Conservation (phyloP, 2,329 filamentous ascomycete species). For the Fusarium avenaceum region DNA sequence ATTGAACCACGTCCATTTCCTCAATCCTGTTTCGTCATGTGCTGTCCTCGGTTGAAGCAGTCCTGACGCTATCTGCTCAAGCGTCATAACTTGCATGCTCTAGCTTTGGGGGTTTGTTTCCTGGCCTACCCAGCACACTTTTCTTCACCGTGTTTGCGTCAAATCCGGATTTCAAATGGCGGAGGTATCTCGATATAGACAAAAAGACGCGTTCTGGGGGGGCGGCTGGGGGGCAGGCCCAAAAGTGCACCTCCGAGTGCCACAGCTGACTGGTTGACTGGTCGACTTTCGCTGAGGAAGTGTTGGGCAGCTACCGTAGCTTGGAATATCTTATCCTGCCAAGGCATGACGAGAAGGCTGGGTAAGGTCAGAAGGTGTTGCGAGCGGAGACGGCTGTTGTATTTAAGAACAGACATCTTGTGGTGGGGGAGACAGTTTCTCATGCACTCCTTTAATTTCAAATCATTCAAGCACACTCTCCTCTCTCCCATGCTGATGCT, state of each 20-base stretch:
- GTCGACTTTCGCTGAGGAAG: constrained; percentile 1
- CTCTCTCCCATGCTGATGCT: not conserved
- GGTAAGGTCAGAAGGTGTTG: constrained; percentile 3
- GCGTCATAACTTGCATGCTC: constrained; percentile 20
- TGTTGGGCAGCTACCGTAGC: constrained; percentile 15
- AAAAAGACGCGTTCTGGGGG: constrained; percentile 36
- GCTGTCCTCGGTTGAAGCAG: constrained; percentile 11
- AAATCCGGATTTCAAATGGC: not conserved
- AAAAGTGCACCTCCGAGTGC: constrained; percentile 18
- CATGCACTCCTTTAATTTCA: constrained; percentile 35
- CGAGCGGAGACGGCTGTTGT: constrained; percentile 17
- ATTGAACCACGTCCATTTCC: constrained; percentile 6
- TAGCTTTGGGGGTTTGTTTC: constrained; percentile 12
- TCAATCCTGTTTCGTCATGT: constrained; percentile 19
- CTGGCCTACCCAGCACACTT: not conserved
- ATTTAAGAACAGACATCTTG: constrained; percentile 37
- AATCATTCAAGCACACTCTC: constrained; percentile 24
- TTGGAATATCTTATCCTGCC: constrained; percentile 26
- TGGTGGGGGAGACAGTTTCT: constrained; percentile 24
- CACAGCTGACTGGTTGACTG: constrained; percentile 40
- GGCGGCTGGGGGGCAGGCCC: constrained; percentile 3
- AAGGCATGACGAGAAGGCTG: constrained; percentile 38
- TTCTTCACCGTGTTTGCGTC: constrained; percentile 1
- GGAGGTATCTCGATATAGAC: constrained; percentile 22
- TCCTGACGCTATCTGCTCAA: constrained; percentile 25